These are phyloP conservation scores for Rhizopogon rudus DNA, from an alignment of 768 basidiomycete genomes.

Conservation along the genomic window DNA sequence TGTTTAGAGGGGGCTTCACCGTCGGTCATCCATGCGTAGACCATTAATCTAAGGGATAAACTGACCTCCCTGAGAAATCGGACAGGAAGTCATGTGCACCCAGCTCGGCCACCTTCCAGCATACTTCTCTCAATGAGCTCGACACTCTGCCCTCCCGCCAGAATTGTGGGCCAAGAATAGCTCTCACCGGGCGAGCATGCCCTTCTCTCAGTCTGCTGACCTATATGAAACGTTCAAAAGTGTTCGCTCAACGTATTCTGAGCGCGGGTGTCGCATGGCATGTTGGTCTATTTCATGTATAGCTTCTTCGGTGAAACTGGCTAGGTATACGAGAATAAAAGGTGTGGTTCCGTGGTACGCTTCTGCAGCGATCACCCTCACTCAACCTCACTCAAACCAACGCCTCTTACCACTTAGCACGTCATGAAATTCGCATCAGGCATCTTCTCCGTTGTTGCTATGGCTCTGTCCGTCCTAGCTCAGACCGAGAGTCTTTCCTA, in stretches of 20 bases:
- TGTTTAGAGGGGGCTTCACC: not conserved
- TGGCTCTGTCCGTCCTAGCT: slow-evolving; percentile 15
- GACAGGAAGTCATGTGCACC: not conserved
- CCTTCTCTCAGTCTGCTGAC: slow-evolving; percentile 6
- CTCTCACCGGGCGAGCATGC: not conserved
- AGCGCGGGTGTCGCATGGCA: not conserved
- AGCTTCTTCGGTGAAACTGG: not conserved
- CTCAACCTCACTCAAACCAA: not conserved
- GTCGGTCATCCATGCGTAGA: not conserved
- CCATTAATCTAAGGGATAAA: not conserved
- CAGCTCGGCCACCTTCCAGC: not conserved
- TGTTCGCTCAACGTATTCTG: not conserved
- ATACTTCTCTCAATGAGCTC: not conserved
- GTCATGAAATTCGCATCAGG: slow-evolving; percentile 22
- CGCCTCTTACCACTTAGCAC: not conserved
- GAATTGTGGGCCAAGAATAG: slow-evolving; percentile 4
- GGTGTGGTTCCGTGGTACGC: not conserved
- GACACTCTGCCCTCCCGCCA: not conserved
- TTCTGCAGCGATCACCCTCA: not conserved
- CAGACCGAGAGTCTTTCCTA: slow-evolving; percentile 19
- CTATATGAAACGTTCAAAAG: not conserved
- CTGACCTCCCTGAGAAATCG: not conserved
- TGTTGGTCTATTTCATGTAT: not conserved
- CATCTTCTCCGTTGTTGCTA: slow-evolving; percentile 5
- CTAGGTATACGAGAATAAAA: slow-evolving; percentile 11